These are phyloP conservation scores for Linderniella brevidens DNA, from an alignment of 257 asterid species.

Conservation along the genomic window DNA sequence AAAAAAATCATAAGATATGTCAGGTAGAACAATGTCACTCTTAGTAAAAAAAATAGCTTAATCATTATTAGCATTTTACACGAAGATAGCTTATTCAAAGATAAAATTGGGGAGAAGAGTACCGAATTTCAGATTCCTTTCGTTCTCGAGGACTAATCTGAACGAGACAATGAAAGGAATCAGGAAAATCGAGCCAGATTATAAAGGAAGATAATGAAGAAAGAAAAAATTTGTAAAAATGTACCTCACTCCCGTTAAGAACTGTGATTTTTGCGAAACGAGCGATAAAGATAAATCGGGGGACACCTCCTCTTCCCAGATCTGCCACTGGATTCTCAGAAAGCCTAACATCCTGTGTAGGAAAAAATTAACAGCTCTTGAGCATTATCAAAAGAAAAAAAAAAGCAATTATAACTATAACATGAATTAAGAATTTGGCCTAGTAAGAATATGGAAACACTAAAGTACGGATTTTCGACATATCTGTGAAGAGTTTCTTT, in stretches of 20 bases:
- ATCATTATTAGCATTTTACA: neutral
- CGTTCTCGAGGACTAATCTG: conserved; percentile 86
- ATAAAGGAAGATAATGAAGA: conserved; percentile 1
- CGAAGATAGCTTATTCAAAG: neutral
- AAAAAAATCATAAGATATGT: neutral
- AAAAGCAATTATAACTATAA: too few species aligned
- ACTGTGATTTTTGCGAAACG: conserved; percentile 54
- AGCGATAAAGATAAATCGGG: conserved; percentile 76
- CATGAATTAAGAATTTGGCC: too few species aligned
- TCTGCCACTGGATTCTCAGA: conserved; percentile 83
- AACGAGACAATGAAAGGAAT: conserved; percentile 13
- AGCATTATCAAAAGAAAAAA: too few species aligned
- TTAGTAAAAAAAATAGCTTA: neutral
- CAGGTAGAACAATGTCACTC: neutral
- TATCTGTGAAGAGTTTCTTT: neutral
- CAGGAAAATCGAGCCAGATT: conserved; percentile 8
- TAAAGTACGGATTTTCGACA: neutral
- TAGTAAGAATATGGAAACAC: conserved; percentile 5
- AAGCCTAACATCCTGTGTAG: conserved; percentile 61
- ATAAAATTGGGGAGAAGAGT: conserved; percentile 13
- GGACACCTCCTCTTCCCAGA: conserved; percentile 55
- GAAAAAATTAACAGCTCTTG: conserved; percentile 8
- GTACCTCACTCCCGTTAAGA: conserved; percentile 87
- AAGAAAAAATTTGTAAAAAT: conserved; percentile 7
- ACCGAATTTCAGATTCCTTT: conserved; percentile 94